Percentiles rank a stretch among this genome's conserved stretches.
Conservation (phyloP, 2,329 filamentous ascomycete species). For the Colletotrichum lindemuthianum region DNA sequence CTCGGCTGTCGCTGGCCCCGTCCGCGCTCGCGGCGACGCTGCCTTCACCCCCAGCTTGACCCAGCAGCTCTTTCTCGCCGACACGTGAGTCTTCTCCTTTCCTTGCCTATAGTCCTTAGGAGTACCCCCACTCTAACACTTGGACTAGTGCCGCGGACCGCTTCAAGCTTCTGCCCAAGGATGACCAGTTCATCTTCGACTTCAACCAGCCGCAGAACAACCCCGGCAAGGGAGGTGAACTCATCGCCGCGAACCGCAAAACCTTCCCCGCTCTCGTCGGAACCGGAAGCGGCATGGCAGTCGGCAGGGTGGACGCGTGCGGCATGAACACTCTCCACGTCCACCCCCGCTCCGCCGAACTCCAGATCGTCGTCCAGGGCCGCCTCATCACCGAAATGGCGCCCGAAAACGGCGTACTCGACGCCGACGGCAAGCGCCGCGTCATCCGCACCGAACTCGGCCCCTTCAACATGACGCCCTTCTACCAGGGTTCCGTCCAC, state of each 20-base stretch:
- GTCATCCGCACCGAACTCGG: constrained; percentile 47
- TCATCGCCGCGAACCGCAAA: constrained; percentile 63
- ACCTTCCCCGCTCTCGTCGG: constrained; percentile 66
- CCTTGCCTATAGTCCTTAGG: neutral
- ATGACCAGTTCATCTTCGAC: constrained; percentile 60
- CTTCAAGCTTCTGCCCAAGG: constrained; percentile 52
- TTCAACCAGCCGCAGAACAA: constrained; percentile 50
- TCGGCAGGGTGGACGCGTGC: constrained; percentile 62
- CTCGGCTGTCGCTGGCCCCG: constrained; percentile 41
- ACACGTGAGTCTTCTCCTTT: constrained; percentile 44
- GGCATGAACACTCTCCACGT: constrained; percentile 68
- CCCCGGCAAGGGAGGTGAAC: constrained; percentile 55
- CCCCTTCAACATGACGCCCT: constrained; percentile 61
- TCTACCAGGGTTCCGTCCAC: constrained; percentile 65
- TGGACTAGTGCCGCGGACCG: constrained; percentile 52
- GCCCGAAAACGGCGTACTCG: constrained; percentile 60
- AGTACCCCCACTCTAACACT: constrained; percentile 33
- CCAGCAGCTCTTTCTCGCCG: constrained; percentile 51
- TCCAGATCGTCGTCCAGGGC: constrained; percentile 62
- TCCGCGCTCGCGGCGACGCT: constrained; percentile 18
- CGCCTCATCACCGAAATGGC: constrained; percentile 62
- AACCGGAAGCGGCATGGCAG: constrained; percentile 58
- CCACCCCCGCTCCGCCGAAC: constrained; percentile 63
- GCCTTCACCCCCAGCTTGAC: constrained; percentile 40
- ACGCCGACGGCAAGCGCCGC: constrained; percentile 47